Evolutionary conservation across 257 asterid genomes (phyloP), one percentile per base, ranked within the genome.

Genomic region (Forsythia viridissima): DNA sequence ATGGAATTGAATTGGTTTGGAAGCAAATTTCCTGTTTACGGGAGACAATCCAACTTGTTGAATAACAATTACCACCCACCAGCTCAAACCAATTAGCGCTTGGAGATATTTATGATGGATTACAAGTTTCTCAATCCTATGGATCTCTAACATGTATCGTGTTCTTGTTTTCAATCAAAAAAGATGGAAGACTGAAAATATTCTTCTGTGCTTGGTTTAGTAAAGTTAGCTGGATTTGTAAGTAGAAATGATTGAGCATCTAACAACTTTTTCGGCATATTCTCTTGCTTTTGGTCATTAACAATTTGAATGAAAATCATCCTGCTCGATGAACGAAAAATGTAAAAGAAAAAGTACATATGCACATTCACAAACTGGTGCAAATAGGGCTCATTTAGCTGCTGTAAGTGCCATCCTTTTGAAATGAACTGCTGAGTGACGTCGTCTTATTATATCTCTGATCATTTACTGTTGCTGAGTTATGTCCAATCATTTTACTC

Each of bases 271-370:
- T 72, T 51, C 76, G 43, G 55, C 57, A 71, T 75, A 43, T 43
- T 42, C 42, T 24, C 13, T 48, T 75, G 44, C 71, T 57, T 57
- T 51, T 57, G 61, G 75, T 65, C 42, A 38, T 52, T 38, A 39
- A 57, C 70, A 48, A 44, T 61, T 21, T 71, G 73, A 75, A 73
- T 55, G 77, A 78, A 30, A 48, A 55, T 79, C 72, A 39, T 78
- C 61, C 1, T 30, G 2, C 39, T 18, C 61, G 4, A 38, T 39
- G 44, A 70, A 51, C 63, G 13, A 75, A 59, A 30, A 30, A 30
- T 30, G 6, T 5, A 24, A 61, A 63, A 24, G 7, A 11, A 63
- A 63, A 63, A 30, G n/a, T 6, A 55, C 9, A 55, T 55, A 16
- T 55, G 70, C 16, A 21, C 15, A 63, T 63, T 38, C 38, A 20